Evolutionary conservation across 2,329 filamentous ascomycete species (phyloP), one percentile per base, ranked within the genome.

Genomic region (Fusarium sterilihyphosum): DNA sequence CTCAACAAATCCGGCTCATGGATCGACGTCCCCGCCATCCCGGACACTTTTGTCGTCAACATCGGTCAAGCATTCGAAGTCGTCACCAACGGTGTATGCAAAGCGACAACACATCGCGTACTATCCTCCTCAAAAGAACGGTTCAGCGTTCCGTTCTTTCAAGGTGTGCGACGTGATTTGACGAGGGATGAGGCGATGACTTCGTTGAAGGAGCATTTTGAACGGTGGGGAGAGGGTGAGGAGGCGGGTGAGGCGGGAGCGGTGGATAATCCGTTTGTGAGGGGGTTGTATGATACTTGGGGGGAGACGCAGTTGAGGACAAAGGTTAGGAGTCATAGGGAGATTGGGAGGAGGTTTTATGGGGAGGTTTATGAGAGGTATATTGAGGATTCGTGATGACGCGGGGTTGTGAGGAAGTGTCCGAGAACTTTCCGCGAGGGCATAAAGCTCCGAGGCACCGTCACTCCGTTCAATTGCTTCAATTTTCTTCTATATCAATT

Each of bases 11-110:
- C 77, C 0, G 87, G 86, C 3, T 70, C 78, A 4, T 90, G 88
- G 89, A 79, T 90, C 29, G 82, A 86, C 41, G 87, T 86, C 11
- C 85, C 85, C 0, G 84, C 83, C 0, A 78, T 89, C 3, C 80
- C 82, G 1, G 85, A 83, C 1, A 87, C 86, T 0, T 86, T 90
- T 57, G 88, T 90, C 7, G 88, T 90, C 41, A 90, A 89, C 71
- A 87, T 90, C 63, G 88, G 88, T 0, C 88, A 90, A 74, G 87
- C 87, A 0, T 89, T 90, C 59, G 88, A 90, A 76, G 87, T 88
- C 3, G 86, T 88, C 4, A 90, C 88, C 0, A 82, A 85, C 63
- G 88, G 88, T 0, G 82, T 85, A 5, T 88, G 88, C 69, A 86
- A 84, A 67, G 88, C 88, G 6, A 90, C 88, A 0, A 86, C 86